Evolutionary conservation across 495 filamentous ascomycete genomes (phyloP).

Genomic region (Aeminium ludgeri): DNA sequence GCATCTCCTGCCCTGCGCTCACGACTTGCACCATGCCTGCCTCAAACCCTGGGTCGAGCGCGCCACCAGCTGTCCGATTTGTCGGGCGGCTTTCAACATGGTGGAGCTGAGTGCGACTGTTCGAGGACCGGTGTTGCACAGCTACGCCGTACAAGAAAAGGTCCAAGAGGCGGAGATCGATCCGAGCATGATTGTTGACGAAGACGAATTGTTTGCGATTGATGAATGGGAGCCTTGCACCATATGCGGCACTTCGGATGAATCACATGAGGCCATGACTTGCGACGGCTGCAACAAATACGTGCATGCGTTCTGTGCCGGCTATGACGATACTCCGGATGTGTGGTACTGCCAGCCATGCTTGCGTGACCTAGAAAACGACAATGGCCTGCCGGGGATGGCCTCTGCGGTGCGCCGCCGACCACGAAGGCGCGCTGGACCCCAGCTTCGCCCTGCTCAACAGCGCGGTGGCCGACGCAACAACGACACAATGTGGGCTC

Average conservation of each 20-base stretch:
- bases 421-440: not conserved
- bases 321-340: conserved; percentile 52
- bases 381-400: conserved; percentile 9
- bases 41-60: conserved; percentile 84
- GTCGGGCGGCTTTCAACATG: conserved; percentile 73
- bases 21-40: conserved; percentile 82
- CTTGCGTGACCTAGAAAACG: conserved; percentile 32
- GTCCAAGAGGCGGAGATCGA: conserved; percentile 82
- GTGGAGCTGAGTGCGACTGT: conserved; percentile 65
- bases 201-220: conserved; percentile 45
- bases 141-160: conserved; percentile 73
- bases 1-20: conserved; percentile 58
- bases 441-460: not conserved
- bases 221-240: conserved; percentile 54
- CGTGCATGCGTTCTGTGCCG: conserved; percentile 76
- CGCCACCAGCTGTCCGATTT: conserved; percentile 96
- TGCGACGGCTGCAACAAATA: conserved; percentile 76
- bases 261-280: conserved; percentile 47
- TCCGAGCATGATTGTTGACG: conserved; percentile 48
- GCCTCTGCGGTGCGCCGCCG: conserved; percentile 1
- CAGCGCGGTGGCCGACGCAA: conserved; percentile 24
- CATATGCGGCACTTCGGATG: conserved; percentile 64
- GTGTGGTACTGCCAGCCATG: conserved; percentile 84
- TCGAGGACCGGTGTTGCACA: conserved; percentile 58
- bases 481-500: conserved; percentile 35